Evolutionary conservation across 2,329 filamentous ascomycete genomes (phyloP).

Genomic region (Stagonosporopsis tanaceti): DNA sequence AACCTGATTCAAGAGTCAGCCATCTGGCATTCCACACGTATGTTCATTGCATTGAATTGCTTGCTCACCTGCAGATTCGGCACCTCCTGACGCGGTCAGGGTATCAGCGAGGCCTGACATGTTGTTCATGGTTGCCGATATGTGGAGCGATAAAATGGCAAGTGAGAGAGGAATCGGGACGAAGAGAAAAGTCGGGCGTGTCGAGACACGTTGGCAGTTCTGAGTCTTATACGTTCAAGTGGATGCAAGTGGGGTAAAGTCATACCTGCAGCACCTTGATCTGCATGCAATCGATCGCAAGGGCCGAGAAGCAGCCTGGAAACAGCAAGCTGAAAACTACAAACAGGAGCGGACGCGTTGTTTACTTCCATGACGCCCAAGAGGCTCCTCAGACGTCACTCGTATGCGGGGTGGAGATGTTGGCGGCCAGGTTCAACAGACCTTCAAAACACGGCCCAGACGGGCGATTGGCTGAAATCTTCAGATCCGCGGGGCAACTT

Average conservation of each 20-base stretch:
- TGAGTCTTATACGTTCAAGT: slow-evolving; percentile 13
- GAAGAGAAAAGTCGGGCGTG: neutral
- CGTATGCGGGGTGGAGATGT: slow-evolving; percentile 11
- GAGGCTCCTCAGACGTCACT: slow-evolving; percentile 20
- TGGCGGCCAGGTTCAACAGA: slow-evolving; percentile 16
- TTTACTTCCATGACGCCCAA: slow-evolving; percentile 20
- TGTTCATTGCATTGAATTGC: neutral
- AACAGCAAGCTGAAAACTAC: slow-evolving; percentile 7
- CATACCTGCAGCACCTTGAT: slow-evolving; percentile 4
- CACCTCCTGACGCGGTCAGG: slow-evolving; percentile 53
- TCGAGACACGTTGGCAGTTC: neutral
- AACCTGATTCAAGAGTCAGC: slow-evolving; percentile 37
- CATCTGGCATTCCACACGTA: too few species aligned
- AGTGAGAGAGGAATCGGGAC: neutral
- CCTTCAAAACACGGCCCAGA: slow-evolving; percentile 5
- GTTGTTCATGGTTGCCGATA: slow-evolving; percentile 12
- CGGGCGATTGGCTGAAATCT: slow-evolving; percentile 10
- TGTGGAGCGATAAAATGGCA: neutral
- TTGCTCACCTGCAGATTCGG: slow-evolving; percentile 50
- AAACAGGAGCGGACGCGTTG: slow-evolving; percentile 18
- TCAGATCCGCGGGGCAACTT: slow-evolving; percentile 11
- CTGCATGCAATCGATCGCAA: slow-evolving; percentile 13
- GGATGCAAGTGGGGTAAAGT: slow-evolving; percentile 17
- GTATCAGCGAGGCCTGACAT: slow-evolving; percentile 49
- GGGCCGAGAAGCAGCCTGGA: slow-evolving; percentile 8